A percentile compares a stretch with the other conserved stretches of the same genome.
Conservation (phyloP, 2,329 filamentous ascomycete genomes). For the Xenoacremonium recifei region DNA sequence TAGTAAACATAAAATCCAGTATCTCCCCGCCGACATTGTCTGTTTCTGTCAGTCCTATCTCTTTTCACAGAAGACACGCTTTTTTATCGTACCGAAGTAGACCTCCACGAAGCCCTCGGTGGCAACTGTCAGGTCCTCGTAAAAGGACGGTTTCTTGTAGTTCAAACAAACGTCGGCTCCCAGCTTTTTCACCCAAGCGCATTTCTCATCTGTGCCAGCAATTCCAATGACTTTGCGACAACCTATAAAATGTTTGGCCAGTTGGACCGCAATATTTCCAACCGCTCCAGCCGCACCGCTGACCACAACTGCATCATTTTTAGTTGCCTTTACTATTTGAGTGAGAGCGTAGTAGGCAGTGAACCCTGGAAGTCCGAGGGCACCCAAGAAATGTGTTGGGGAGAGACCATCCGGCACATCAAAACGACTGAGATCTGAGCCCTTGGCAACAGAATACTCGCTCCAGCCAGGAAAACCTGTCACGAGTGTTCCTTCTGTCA, state of each 20-base stretch:
- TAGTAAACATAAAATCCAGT: slow-evolving; percentile 26
- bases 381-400: slow-evolving; percentile 27
- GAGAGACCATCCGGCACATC: slow-evolving; percentile 22
- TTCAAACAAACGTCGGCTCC: slow-evolving; percentile 28
- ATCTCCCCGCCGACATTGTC: slow-evolving; percentile 28
- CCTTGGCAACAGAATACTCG: slow-evolving; percentile 24
- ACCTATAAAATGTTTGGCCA: slow-evolving; percentile 25
- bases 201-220: slow-evolving; percentile 27
- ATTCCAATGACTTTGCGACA: slow-evolving; percentile 29
- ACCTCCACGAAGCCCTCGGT: slow-evolving; percentile 28
- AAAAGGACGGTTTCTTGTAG: slow-evolving; percentile 29
- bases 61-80: too few relatives aligned
- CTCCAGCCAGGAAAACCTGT: slow-evolving; percentile 31
- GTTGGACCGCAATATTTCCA: slow-evolving; percentile 29
- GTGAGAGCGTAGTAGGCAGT: slow-evolving; percentile 26
- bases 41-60: too few relatives aligned
- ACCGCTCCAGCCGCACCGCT: slow-evolving; percentile 28
- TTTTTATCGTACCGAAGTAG: too few relatives aligned
- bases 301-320: slow-evolving; percentile 27
- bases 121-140: slow-evolving; percentile 23
- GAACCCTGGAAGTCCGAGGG: slow-evolving; percentile 26
- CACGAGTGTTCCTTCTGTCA: slow-evolving; percentile 25
- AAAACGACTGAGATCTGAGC: slow-evolving; percentile 22
- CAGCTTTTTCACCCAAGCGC: slow-evolving; percentile 23
- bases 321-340: slow-evolving; percentile 23